A percentile compares a stretch with the other conserved stretches of the same genome.
Evolutionary conservation across 2,329 filamentous ascomycete species (phyloP).

Genomic region (Cryoendolithus antarcticus): DNA sequence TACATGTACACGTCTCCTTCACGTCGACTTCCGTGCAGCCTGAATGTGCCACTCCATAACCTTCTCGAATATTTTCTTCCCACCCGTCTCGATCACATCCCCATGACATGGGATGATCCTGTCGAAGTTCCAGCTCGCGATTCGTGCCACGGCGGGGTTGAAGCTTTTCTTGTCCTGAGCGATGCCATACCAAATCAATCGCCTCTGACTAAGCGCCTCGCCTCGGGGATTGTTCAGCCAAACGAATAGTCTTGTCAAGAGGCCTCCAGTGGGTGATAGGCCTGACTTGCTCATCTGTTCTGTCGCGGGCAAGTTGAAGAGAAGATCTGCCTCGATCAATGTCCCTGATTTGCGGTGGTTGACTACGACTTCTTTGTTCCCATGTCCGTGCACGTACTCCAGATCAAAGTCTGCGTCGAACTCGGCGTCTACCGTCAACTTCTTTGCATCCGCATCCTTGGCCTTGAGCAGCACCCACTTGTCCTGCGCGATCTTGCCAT

Average conservation of each 20-base stretch:
- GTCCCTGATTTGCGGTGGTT: constrained; percentile 66
- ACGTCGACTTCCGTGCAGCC: constrained; percentile 24
- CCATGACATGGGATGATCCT: constrained; percentile 86
- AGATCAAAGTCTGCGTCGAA: constrained; percentile 78
- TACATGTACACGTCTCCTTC: background rate
- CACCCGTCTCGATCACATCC: constrained; percentile 65
- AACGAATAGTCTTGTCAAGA: constrained; percentile 46
- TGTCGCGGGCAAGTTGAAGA: constrained; percentile 79
- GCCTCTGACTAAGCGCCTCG: constrained; percentile 58
- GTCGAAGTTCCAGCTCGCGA: constrained; percentile 72
- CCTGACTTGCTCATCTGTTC: constrained; percentile 61
- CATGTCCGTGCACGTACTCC: constrained; percentile 69
- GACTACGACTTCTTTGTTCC: constrained; percentile 82
- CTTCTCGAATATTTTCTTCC: constrained; percentile 63
- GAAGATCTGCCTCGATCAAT: constrained; percentile 75
- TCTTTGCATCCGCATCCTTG: constrained; percentile 23
- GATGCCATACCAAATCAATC: constrained; percentile 68
- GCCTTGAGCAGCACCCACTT: constrained; percentile 43
- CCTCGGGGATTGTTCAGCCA: constrained; percentile 50
- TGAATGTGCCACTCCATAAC: constrained; percentile 75
- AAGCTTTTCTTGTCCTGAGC: constrained; percentile 56
- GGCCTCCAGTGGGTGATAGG: constrained; percentile 41
- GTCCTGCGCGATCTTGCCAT: constrained; percentile 16
- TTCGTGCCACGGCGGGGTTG: constrained; percentile 54
- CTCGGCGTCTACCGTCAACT: constrained; percentile 49